These are phyloP conservation scores for Grifola frondosa DNA, from an alignment of 1,284 basidiomycete genomes.

Conservation along the genomic window DNA sequence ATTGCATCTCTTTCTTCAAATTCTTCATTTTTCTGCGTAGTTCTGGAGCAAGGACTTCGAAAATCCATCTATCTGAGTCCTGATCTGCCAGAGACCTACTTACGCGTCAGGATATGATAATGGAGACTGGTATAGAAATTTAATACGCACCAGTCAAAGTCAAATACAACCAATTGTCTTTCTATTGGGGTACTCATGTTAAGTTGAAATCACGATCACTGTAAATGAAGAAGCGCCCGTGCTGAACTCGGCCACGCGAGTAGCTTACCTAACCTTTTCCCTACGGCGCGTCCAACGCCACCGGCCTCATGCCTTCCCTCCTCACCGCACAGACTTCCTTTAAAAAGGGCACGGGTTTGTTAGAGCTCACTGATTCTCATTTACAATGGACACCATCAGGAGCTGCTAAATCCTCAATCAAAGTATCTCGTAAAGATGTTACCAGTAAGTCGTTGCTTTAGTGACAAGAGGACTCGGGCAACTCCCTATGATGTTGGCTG, in stretches of 20 bases:
- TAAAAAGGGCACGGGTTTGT: constrained; percentile 73
- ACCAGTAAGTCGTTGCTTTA: constrained; percentile 50
- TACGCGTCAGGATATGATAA: neutral
- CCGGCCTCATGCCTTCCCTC: constrained; percentile 50
- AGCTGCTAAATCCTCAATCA: constrained; percentile 57
- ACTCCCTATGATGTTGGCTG: too few relatives aligned
- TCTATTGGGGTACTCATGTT: constrained; percentile 29
- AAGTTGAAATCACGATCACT: neutral
- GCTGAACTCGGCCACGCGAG: too few relatives aligned
- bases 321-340: constrained; percentile 73
- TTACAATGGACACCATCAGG: constrained; percentile 76
- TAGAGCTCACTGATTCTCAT: constrained; percentile 66
- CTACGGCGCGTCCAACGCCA: constrained; percentile 11
- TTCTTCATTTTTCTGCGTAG: constrained; percentile 83
- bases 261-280: constrained; percentile 33
- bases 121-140: constrained; percentile 13
- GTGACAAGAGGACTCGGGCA: neutral
- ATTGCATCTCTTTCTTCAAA: constrained; percentile 71
- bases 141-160: constrained; percentile 92
- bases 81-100: constrained; percentile 88
- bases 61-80: constrained; percentile 95
- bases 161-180: constrained; percentile 88
- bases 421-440: constrained; percentile 58
- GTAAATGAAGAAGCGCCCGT: neutral
- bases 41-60: constrained; percentile 87